A percentile compares a stretch with the other conserved stretches of the same genome.
Conservation (phyloP, 2,329 filamentous ascomycete species). For the Botryotinia narcissicola region DNA sequence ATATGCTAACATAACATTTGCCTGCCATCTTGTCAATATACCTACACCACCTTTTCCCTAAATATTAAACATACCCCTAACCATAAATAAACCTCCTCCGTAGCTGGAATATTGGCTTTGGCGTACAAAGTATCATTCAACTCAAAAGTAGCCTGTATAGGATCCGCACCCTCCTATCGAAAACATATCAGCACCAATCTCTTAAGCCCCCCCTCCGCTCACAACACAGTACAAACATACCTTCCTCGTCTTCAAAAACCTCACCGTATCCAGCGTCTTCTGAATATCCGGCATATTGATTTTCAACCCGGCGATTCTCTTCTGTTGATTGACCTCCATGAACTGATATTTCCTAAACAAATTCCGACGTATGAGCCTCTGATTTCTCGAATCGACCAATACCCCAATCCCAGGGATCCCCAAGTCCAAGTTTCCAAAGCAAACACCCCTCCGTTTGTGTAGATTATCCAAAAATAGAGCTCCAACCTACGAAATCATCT, state of each 20-base stretch:
- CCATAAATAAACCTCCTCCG: constrained; percentile 94
- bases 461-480: background rate
- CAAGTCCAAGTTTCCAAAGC: background rate
- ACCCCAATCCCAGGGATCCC: background rate
- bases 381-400: background rate
- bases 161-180: constrained; percentile 49
- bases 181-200: constrained; percentile 23
- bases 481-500: constrained; percentile 80
- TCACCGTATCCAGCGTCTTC: constrained; percentile 90
- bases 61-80: constrained; percentile 64
- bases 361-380: constrained; percentile 30
- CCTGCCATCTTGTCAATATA: constrained; percentile 47
- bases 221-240: constrained; percentile 43
- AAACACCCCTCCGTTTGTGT: background rate
- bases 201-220: background rate
- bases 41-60: background rate
- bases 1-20: constrained; percentile 97
- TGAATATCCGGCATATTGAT: constrained; percentile 98
- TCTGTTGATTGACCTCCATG: constrained; percentile 93
- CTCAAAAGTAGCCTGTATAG: constrained; percentile 90
- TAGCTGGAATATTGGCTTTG: constrained; percentile 76
- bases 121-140: constrained; percentile 95
- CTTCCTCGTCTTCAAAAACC: constrained; percentile 75
- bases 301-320: constrained; percentile 74
- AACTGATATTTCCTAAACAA: constrained; percentile 90